Evolutionary conservation across 768 basidiomycete genomes (phyloP).

Genomic region (Naganishia vaughanmartiniae): DNA sequence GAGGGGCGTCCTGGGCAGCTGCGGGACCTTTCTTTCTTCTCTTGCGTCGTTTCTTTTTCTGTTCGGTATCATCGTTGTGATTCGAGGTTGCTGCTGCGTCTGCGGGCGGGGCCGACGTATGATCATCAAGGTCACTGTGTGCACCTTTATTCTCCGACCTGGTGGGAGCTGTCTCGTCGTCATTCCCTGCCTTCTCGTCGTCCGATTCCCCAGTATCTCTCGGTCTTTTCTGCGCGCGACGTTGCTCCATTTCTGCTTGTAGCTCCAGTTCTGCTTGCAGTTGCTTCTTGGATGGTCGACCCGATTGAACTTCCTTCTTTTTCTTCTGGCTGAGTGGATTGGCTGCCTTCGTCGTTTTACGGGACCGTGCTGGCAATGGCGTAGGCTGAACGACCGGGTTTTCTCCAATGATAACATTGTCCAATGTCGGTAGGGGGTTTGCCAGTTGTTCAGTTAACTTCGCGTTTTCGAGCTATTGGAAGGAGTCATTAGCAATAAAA

Average conservation of each 20-base stretch:
- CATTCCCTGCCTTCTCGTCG: not conserved
- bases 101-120: not conserved
- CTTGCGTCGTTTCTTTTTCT: conserved; percentile 35
- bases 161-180: not conserved
- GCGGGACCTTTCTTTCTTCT: conserved; percentile 27
- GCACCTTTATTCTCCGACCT: conserved; percentile 16
- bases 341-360: conserved; percentile 16
- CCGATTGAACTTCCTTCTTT: conserved; percentile 28
- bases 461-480: conserved; percentile 18
- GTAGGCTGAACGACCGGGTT: not conserved
- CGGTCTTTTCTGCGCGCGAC: conserved; percentile 25
- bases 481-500: not conserved
- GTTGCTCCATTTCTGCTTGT: not conserved
- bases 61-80: conserved; percentile 15
- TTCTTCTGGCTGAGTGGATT: conserved; percentile 25
- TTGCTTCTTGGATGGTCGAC: conserved; percentile 27
- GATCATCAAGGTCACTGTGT: conserved; percentile 5
- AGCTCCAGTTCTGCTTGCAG: conserved; percentile 11
- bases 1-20: not conserved
- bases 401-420: conserved; percentile 24
- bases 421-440: conserved; percentile 6
- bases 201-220: conserved; percentile 18
- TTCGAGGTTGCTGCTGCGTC: not conserved
- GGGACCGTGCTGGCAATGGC: not conserved
- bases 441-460: conserved; percentile 30